Conservation (phyloP, 495 filamentous ascomycete genomes). For the Penicillium bialowiezense region DNA sequence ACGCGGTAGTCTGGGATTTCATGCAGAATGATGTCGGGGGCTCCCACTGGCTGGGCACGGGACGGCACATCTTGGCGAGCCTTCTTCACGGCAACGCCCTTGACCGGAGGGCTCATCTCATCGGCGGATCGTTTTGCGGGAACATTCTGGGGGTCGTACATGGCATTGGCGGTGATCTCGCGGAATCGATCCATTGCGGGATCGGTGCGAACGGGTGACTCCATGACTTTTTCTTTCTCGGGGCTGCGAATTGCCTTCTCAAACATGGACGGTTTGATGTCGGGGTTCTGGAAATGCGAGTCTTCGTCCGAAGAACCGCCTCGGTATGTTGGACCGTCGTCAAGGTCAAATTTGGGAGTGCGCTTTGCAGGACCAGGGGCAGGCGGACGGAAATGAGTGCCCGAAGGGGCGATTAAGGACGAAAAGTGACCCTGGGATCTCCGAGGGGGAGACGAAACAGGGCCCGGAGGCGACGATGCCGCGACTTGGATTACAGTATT, state of each 20-base stretch:
- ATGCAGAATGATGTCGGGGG: slow-evolving; percentile 40
- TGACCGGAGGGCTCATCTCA: slow-evolving; percentile 40
- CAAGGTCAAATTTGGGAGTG: slow-evolving; percentile 43
- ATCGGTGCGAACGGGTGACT: slow-evolving; percentile 31
- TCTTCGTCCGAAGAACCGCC: slow-evolving; percentile 60
- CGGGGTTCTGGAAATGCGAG: slow-evolving; percentile 44
- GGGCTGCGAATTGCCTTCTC: slow-evolving; percentile 33
- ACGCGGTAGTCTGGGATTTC: slow-evolving; percentile 54
- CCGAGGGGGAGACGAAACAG: slow-evolving; percentile 46
- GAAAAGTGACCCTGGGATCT: slow-evolving; percentile 41
- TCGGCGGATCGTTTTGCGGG: slow-evolving; percentile 43
- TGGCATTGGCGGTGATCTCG: slow-evolving; percentile 45
- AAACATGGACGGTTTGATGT: slow-evolving; percentile 72
- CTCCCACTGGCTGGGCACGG: slow-evolving; percentile 48
- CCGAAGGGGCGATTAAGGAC: slow-evolving; percentile 70
- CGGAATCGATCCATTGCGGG: slow-evolving; percentile 40
- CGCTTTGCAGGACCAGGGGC: slow-evolving; percentile 32
- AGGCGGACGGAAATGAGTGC: slow-evolving; percentile 67
- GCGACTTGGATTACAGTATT: slow-evolving; percentile 71
- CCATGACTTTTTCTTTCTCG: slow-evolving; percentile 38
- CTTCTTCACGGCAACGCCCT: slow-evolving; percentile 39
- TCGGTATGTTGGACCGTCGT: slow-evolving; percentile 56
- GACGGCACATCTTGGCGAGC: slow-evolving; percentile 52
- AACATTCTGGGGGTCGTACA: slow-evolving; percentile 40
- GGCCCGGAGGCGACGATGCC: slow-evolving; percentile 71